Conservation (phyloP, 164 flowering plant genomes). For the Magnolia sinica region DNA sequence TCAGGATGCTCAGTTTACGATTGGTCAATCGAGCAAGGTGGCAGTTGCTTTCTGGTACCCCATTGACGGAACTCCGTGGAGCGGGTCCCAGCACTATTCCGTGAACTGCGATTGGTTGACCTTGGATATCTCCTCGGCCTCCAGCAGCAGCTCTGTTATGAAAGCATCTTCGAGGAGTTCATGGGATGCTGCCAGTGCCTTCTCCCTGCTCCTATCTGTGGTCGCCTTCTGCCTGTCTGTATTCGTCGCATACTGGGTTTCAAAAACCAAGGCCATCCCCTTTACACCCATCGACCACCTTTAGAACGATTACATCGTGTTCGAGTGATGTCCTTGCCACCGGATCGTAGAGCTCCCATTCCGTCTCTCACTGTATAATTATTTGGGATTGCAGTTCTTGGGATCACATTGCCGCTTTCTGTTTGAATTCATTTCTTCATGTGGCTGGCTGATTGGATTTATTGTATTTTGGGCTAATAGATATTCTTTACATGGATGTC, state of each 20-base stretch:
- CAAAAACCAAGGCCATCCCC: slow-evolving; percentile 37
- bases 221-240: slow-evolving; percentile 55
- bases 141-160: slow-evolving; percentile 27
- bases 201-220: slow-evolving; percentile 73
- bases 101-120: slow-evolving; percentile 80
- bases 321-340: too few relatives aligned
- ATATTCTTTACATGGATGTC: neutral
- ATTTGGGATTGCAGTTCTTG: neutral
- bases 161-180: slow-evolving; percentile 33
- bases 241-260: slow-evolving; percentile 51
- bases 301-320: slow-evolving; percentile 11
- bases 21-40: slow-evolving; percentile 65
- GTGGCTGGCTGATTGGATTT: neutral
- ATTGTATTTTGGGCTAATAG: neutral
- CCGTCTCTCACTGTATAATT: neutral
- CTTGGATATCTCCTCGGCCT: slow-evolving; percentile 43
- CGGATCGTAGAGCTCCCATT: neutral
- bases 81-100: slow-evolving; percentile 82
- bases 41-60: slow-evolving; percentile 98
- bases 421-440: neutral
- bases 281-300: slow-evolving; percentile 64
- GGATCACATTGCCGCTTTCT: neutral
- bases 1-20: slow-evolving; percentile 89
- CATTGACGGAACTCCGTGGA: slow-evolving; percentile 75
- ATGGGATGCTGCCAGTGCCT: slow-evolving; percentile 53